phyloP scores from a whole-genome alignment of 208 protist species.

The Naegleria lovaniensis region DNA sequence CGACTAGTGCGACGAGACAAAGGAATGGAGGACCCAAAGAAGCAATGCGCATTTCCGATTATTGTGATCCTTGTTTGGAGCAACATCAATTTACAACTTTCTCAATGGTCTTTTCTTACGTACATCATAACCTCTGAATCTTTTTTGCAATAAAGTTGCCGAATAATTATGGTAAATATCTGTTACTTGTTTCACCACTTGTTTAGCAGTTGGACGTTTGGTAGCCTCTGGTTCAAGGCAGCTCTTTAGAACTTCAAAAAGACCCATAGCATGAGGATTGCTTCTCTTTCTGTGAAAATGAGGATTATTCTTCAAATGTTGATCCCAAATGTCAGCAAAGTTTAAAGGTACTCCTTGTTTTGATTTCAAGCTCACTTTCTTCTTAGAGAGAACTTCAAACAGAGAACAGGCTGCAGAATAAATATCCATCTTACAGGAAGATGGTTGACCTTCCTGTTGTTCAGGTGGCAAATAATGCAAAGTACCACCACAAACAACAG shows the following conservation, averaged over 20 bases:
- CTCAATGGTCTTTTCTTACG: background rate
- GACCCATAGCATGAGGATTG: background rate
- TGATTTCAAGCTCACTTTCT: background rate
- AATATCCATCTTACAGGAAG: background rate
- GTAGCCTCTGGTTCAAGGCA: background rate
- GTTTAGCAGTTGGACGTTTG: background rate
- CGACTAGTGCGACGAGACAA: too few species aligned
- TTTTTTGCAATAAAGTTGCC: background rate
- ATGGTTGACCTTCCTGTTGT: background rate
- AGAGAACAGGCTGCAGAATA: background rate
- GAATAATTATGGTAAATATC: background rate
- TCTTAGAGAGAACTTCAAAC: background rate
- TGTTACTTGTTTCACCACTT: background rate
- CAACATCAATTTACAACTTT: background rate
- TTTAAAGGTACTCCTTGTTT: background rate
- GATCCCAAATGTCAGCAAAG: background rate
- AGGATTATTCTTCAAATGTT: background rate
- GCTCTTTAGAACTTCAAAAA: background rate
- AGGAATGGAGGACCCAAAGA: too few species aligned
- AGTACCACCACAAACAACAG: background rate
- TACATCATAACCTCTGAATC: background rate
- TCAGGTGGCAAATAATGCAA: background rate
- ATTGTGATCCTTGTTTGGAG: background rate
- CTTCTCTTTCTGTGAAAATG: background rate
- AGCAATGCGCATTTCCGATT: too few species aligned